These are phyloP conservation scores for Hanseniaspora mollemarum DNA, from an alignment of 805 yeast genomes.

Conservation along the genomic window DNA sequence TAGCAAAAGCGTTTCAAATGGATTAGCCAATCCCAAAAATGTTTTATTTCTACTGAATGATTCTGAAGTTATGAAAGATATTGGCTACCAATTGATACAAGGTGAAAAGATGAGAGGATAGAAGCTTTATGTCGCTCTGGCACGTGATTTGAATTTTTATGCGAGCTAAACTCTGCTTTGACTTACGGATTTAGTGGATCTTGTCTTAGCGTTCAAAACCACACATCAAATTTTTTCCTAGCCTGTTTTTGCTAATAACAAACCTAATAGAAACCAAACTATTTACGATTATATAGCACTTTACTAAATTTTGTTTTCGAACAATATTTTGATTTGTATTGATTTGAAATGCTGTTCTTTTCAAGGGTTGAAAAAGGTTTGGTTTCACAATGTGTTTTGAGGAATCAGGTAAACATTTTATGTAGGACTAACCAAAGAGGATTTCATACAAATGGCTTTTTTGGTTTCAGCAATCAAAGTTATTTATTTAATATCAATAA, in stretches of 20 bases:
- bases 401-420: not conserved
- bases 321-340: not conserved
- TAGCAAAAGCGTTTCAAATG: slow-evolving; percentile 10
- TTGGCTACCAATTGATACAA: slow-evolving; percentile 5
- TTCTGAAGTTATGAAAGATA: slow-evolving; percentile 12
- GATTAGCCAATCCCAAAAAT: not conserved
- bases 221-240: too few relatives aligned
- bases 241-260: too few relatives aligned
- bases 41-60: slow-evolving; percentile 11
- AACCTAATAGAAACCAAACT: too few relatives aligned
- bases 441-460: not conserved
- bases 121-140: not conserved
- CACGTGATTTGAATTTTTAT: too few relatives aligned
- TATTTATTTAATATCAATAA: not conserved
- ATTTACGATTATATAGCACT: too few relatives aligned
- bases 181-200: too few relatives aligned
- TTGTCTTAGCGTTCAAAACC: not conserved
- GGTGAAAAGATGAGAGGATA: slow-evolving; percentile 15
- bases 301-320: too few relatives aligned
- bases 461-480: not conserved
- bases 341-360: not conserved
- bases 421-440: not conserved
- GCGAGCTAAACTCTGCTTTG: too few relatives aligned
- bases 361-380: not conserved
- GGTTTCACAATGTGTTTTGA: not conserved